Conservation (phyloP, 108 stramenopile genomes). For the Fistulifera solaris region DNA sequence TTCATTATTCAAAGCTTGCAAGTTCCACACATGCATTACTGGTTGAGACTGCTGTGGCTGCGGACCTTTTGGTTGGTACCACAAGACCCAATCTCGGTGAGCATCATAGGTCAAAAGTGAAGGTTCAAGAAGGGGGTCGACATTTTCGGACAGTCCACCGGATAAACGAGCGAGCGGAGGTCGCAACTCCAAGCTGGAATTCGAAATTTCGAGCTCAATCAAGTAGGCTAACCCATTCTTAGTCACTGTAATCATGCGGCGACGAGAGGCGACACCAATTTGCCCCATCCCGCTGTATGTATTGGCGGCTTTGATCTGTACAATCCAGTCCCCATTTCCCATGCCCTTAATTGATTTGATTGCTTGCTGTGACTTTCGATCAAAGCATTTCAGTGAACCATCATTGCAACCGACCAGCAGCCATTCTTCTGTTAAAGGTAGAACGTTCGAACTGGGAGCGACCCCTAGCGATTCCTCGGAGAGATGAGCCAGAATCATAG, state of each 20-base stretch:
- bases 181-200: conserved; percentile 25
- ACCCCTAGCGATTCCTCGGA: neutral
- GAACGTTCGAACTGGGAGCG: conserved; percentile 11
- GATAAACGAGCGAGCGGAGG: conserved; percentile 42
- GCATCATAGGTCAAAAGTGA: conserved; percentile 38
- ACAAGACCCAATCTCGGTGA: conserved; percentile 50
- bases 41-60: conserved; percentile 7
- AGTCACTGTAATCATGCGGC: conserved; percentile 34
- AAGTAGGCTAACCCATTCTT: conserved; percentile 49
- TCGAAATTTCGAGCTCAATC: conserved; percentile 32
- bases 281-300: conserved; percentile 15
- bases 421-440: conserved; percentile 20
- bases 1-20: conserved; percentile 14
- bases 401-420: conserved; percentile 49
- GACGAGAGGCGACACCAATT: neutral
- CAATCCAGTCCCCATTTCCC: conserved; percentile 41
- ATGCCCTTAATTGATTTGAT: conserved; percentile 38
- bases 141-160: conserved; percentile 14
- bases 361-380: conserved; percentile 27
- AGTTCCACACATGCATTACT: conserved; percentile 39
- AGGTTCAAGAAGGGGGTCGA: conserved; percentile 29
- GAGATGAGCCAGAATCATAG: neutral
- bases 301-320: conserved; percentile 37
- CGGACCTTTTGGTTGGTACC: conserved; percentile 29
- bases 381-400: conserved; percentile 47